Conservation (phyloP, 2,329 filamentous ascomycete genomes). For the Stagonosporopsis vannaccii region DNA sequence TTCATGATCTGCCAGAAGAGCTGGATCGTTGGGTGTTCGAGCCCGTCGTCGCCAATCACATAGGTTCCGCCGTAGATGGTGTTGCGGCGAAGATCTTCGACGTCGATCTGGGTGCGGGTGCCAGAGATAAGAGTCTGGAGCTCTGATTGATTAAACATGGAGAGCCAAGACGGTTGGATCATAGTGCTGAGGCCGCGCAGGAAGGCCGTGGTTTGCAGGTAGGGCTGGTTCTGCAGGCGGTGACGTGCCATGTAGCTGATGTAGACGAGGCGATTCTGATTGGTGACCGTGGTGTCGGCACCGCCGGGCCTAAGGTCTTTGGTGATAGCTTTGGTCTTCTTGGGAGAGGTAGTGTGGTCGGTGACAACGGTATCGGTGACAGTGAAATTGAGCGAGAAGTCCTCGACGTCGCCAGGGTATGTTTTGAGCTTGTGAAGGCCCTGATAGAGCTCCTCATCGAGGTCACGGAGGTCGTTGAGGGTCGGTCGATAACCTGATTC, state of each 20-base stretch:
- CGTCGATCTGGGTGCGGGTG: constrained; percentile 82
- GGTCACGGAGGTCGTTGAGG: constrained; percentile 89
- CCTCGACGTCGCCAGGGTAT: constrained; percentile 79
- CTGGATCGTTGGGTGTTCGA: constrained; percentile 84
- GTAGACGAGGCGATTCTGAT: constrained; percentile 92
- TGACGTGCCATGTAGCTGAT: constrained; percentile 91
- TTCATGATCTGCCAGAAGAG: constrained; percentile 93
- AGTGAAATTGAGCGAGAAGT: constrained; percentile 87
- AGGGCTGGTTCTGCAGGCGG: constrained; percentile 80
- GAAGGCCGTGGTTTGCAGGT: constrained; percentile 84
- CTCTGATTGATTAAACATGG: constrained; percentile 98
- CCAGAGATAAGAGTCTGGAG: constrained; percentile 93
- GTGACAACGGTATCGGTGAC: constrained; percentile 72
- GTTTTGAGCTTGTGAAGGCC: constrained; percentile 85
- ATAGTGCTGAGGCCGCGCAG: constrained; percentile 84
- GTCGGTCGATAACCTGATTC: constrained; percentile 84
- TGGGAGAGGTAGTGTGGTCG: constrained; percentile 40
- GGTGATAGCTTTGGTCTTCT: constrained; percentile 67
- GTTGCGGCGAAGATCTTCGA: constrained; percentile 83
- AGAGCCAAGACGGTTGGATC: constrained; percentile 90
- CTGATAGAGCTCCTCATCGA: constrained; percentile 90
- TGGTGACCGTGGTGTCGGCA: constrained; percentile 80
- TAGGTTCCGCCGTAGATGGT: constrained; percentile 91
- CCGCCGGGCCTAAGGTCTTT: constrained; percentile 80
- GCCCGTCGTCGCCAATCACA: constrained; percentile 82